Percentiles rank a stretch among this genome's conserved stretches.
phyloP scores from a whole-genome alignment of 2,329 filamentous ascomycete genomes.

The Aspergillus chevalieri region DNA sequence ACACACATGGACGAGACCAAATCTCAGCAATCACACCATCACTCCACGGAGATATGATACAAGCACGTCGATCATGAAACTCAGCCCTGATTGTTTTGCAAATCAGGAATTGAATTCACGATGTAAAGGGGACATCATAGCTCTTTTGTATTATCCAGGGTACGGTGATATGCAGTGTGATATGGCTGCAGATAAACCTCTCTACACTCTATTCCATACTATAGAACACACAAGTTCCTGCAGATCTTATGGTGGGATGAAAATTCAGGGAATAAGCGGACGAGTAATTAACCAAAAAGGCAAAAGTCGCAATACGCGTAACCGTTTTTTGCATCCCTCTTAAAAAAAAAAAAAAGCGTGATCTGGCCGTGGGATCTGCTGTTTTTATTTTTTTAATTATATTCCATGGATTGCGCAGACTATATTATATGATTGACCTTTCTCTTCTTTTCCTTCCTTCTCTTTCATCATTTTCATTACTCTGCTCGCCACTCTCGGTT shows the following conservation, averaged over 20 bases:
- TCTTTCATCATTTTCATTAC: not conserved
- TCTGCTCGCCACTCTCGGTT: conserved; percentile 2
- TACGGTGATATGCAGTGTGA: no score
- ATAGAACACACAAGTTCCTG: not conserved
- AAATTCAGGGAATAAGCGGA: not conserved
- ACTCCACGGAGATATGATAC: no score
- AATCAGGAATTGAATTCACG: no score
- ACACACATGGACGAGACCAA: no score
- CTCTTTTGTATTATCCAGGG: no score
- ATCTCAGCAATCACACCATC: no score
- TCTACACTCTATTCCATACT: no score
- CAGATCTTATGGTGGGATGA: not conserved
- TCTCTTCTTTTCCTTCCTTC: conserved; percentile 1
- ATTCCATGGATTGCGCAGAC: conserved; percentile 7
- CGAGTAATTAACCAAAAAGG: not conserved
- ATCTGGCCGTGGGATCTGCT: not conserved
- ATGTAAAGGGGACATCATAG: no score
- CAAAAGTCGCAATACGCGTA: not conserved
- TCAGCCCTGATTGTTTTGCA: no score
- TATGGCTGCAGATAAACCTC: no score
- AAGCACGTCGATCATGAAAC: no score
- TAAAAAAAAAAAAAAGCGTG: not conserved
- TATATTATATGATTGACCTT: not conserved
- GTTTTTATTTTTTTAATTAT: not conserved
- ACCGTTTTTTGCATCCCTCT: not conserved